Conservation (phyloP, 345 rosid genomes). For the Gossypioides kirkii region DNA sequence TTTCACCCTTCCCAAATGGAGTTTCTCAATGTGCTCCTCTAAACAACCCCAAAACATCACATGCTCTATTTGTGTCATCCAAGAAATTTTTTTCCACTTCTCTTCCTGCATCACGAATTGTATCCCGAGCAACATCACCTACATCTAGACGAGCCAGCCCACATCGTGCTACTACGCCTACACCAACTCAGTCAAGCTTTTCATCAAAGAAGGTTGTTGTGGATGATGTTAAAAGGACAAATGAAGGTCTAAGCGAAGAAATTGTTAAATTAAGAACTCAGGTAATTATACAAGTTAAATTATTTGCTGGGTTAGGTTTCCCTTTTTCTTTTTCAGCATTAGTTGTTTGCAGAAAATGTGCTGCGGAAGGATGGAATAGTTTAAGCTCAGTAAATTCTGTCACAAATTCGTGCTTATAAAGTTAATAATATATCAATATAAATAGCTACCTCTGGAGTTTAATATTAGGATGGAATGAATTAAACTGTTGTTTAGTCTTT, state of each 20-base stretch:
- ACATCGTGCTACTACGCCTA: conserved; percentile 68
- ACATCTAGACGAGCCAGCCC: conserved; percentile 73
- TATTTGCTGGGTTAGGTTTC: neutral
- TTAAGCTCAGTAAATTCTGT: neutral
- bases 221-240: conserved; percentile 53
- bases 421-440: neutral
- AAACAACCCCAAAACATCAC: conserved; percentile 43
- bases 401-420: neutral
- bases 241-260: conserved; percentile 54
- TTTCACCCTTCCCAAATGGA: conserved; percentile 56
- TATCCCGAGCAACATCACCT: conserved; percentile 81
- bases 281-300: conserved; percentile 28
- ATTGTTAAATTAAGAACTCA: conserved; percentile 59
- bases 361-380: neutral
- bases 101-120: conserved; percentile 77
- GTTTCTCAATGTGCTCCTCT: conserved; percentile 40
- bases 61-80: conserved; percentile 65
- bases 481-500: neutral
- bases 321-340: neutral
- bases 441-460: neutral
- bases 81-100: conserved; percentile 73
- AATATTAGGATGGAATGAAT: neutral
- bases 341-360: neutral
- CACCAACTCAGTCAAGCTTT: conserved; percentile 49
- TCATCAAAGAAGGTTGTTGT: conserved; percentile 45